These are phyloP conservation scores for Wickerhamiella musiphila DNA, from an alignment of 805 yeast genomes.

Conservation along the genomic window DNA sequence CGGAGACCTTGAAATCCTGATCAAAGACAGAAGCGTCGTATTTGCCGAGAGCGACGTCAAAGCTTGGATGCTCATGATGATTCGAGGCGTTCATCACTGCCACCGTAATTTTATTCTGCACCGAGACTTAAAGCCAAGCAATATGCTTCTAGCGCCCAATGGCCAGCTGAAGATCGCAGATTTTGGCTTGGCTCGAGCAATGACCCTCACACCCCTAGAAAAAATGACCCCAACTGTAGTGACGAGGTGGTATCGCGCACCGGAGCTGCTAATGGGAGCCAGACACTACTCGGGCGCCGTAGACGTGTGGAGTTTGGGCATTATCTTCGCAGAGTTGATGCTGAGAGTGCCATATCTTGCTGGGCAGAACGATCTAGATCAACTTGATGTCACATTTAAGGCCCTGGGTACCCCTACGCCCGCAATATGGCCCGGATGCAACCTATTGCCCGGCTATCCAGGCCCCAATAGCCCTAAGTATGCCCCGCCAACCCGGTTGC, in stretches of 20 bases:
- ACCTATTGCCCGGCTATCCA: conserved; percentile 54
- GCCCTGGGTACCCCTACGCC: conserved; percentile 96
- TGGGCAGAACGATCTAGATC: conserved; percentile 80
- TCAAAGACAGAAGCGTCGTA: conserved; percentile 58
- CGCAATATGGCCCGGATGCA: conserved; percentile 77
- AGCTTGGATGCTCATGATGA: conserved; percentile 85
- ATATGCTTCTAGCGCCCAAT: conserved; percentile 66
- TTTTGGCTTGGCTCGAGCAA: conserved; percentile 85
- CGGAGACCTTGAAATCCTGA: conserved; percentile 75
- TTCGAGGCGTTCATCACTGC: conserved; percentile 89
- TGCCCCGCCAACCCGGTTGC: conserved; percentile 70
- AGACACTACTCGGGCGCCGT: conserved; percentile 76
- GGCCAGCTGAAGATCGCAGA: conserved; percentile 91
- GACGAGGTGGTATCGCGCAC: conserved; percentile 96
- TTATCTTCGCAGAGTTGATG: conserved; percentile 92
- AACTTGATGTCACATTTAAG: conserved; percentile 78
- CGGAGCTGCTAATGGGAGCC: conserved; percentile 80
- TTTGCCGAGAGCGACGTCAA: conserved; percentile 80
- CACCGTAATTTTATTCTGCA: conserved; percentile 83
- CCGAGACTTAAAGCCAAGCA: conserved; percentile 86
- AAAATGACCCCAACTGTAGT: conserved; percentile 85
- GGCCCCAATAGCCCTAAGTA: conserved; percentile 28
- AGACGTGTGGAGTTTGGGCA: conserved; percentile 94
- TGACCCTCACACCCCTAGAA: conserved; percentile 45
- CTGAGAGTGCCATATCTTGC: conserved; percentile 88